Percentiles rank a stretch among this genome's conserved stretches.
phyloP scores from a whole-genome alignment of 1,284 basidiomycete genomes.

The Acaromyces ingoldii region DNA sequence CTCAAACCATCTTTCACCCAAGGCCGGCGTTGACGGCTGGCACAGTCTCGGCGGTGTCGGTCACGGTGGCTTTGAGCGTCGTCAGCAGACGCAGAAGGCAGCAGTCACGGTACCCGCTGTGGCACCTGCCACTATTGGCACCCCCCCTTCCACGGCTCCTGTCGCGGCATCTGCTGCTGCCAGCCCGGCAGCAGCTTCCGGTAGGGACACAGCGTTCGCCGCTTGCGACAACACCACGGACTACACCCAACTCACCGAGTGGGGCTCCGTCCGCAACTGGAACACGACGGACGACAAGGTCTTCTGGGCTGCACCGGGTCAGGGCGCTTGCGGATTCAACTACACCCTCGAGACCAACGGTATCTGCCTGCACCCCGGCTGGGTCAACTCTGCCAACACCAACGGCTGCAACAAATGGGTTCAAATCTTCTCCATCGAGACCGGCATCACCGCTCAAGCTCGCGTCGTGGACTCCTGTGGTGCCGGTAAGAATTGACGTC shows the following conservation, averaged over 20 bases:
- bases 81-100: neutral
- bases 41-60: no score
- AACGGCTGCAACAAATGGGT: conserved; percentile 4
- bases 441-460: neutral
- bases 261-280: neutral
- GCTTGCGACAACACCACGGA: neutral
- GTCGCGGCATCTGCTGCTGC: no score
- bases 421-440: neutral
- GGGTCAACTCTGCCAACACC: neutral
- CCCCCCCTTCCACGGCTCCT: neutral
- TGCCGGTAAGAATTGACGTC: neutral
- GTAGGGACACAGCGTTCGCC: neutral
- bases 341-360: neutral
- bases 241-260: neutral
- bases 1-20: no score
- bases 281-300: neutral
- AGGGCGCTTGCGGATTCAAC: neutral
- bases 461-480: conserved; percentile 4
- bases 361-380: conserved; percentile 1
- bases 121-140: neutral
- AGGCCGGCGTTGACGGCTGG: no score
- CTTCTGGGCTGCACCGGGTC: neutral
- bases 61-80: no score
- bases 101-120: neutral
- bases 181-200: no score